These are phyloP conservation scores for Yamadazyma jaroonii DNA, from an alignment of 1,139 yeast genomes.

Conservation along the genomic window DNA sequence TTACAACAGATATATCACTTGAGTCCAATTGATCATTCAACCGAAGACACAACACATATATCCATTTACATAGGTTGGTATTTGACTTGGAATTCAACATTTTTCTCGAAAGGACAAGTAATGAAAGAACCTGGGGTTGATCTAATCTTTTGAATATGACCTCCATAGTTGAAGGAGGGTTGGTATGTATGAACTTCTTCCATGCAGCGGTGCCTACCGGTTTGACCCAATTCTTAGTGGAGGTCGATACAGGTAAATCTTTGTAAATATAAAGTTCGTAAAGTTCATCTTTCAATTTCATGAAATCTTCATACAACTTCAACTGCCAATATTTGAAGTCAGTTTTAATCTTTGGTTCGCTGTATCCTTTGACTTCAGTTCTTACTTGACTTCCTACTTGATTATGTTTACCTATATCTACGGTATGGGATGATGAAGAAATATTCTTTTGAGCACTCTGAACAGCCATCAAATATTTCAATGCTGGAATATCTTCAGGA, in stretches of 20 bases:
- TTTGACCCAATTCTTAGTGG: constrained; percentile 8
- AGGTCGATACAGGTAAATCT: not conserved
- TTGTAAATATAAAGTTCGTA: not conserved
- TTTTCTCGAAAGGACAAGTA: constrained; percentile 33
- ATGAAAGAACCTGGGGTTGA: constrained; percentile 32
- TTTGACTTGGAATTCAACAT: constrained; percentile 36
- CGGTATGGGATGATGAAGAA: too few species aligned
- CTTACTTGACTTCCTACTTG: not conserved
- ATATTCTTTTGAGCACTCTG: not conserved
- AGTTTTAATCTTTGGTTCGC: not conserved
- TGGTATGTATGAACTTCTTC: constrained; percentile 28
- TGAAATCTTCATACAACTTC: constrained; percentile 9
- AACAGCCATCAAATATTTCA: not conserved
- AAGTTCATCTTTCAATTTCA: constrained; percentile 2
- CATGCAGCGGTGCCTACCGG: constrained; percentile 31
- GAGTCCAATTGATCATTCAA: constrained; percentile 34
- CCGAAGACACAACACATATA: constrained; percentile 33
- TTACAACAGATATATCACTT: constrained; percentile 31
- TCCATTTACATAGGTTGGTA: constrained; percentile 35
- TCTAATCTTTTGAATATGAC: constrained; percentile 22
- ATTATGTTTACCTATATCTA: too few species aligned
- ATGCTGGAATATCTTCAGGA: not conserved
- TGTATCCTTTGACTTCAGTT: not conserved
- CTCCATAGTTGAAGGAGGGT: constrained; percentile 27
- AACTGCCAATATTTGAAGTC: constrained; percentile 5